phyloP scores from a whole-genome alignment of 305 asterid species.

The Fraxinus xanthoxyloides region DNA sequence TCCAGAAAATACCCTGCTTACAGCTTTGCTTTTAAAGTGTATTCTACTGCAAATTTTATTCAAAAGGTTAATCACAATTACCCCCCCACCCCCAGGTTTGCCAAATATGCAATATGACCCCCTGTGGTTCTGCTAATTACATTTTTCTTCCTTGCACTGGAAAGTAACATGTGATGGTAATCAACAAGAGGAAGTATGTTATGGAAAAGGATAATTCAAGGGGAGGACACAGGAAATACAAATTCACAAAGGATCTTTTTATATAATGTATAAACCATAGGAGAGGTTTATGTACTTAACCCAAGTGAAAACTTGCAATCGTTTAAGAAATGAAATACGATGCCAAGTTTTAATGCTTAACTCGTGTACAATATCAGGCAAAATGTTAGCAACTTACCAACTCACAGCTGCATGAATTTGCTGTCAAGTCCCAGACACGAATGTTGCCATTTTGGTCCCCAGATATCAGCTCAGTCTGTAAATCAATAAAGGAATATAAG shows the following conservation, averaged over 20 bases:
- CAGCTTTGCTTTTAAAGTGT: neutral
- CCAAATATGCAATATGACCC: neutral
- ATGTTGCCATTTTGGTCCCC: slow-evolving; percentile 98
- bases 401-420: slow-evolving; percentile 98
- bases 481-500: slow-evolving; percentile 1
- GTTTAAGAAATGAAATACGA: neutral
- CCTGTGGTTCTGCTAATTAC: neutral
- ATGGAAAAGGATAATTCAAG: neutral
- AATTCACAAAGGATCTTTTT: neutral
- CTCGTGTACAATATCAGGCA: neutral
- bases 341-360: neutral
- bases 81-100: neutral
- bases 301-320: neutral
- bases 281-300: neutral
- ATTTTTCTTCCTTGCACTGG: neutral
- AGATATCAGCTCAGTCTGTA: slow-evolving; percentile 90
- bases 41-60: neutral
- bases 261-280: neutral
- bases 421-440: slow-evolving; percentile 98
- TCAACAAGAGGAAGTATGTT: neutral
- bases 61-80: neutral
- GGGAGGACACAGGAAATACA: neutral
- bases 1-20: neutral
- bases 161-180: neutral
- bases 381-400: slow-evolving; percentile 47